Evolutionary conservation across 1,284 basidiomycete species (phyloP), one percentile per base, ranked within the genome.

Genomic region (Irpex sp.): DNA sequence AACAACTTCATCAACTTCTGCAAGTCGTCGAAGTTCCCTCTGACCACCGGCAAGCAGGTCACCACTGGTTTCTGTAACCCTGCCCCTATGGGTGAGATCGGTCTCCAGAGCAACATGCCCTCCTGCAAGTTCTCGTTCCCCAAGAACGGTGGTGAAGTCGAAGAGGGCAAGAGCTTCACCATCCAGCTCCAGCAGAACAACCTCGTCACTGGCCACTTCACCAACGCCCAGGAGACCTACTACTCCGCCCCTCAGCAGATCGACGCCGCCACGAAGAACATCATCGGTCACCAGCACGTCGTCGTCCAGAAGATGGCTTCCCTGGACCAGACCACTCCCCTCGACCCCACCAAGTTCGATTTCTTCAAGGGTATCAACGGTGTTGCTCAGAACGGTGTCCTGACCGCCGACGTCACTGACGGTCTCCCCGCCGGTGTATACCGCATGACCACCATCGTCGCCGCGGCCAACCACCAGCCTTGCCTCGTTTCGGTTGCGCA

Each of bases 291-390:
- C 73, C 81, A 82, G 14, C 87, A 90, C 70, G 77, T 90, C 64
- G 82, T 85, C 57, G 77, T 89, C 66, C 82, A 90, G 74, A 55
- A 68, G 63, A 73, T 90, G 64, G 69, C 71, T 51, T 72, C 78
- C 21, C 70, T 83, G 49, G 74, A 75, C 59, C 78, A 82, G 69
- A 85, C 83, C 18, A 77, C 74, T 2, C 77, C 82, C 5, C 80
- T 78, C 7, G 75, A 88, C 73, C 84, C 87, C 7, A 76, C 67
- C 59, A 73, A 74, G 55, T 86, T 86, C 68, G 81, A 78, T 9
- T 88, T 90, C 75, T 90, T 91, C 84, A 86, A 88, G 78, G 83
- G 84, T 63, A 67, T 86, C 58, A 82, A 86, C 69, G 76, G 71
- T 39, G 70, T 75, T 12, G 84, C 81, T 18, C 66, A 67, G 57